These are phyloP conservation scores for Scytalidium sp. DNA, from an alignment of 2,329 filamentous ascomycete genomes.

Conservation along the genomic window DNA sequence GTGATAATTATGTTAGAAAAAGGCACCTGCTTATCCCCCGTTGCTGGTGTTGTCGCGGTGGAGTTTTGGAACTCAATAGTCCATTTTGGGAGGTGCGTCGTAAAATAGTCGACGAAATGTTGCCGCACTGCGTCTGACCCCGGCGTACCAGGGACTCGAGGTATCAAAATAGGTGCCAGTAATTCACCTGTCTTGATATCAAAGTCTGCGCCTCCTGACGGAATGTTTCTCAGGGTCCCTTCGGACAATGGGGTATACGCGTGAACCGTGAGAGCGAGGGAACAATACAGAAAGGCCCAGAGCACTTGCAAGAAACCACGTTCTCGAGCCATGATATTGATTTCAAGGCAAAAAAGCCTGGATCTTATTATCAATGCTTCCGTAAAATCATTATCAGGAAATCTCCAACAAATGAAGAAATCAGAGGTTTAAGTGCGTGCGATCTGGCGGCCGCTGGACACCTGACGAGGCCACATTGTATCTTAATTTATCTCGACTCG, in stretches of 20 bases:
- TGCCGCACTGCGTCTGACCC: constrained; percentile 70
- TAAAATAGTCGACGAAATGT: constrained; percentile 85
- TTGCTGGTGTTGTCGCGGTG: constrained; percentile 77
- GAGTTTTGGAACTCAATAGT: constrained; percentile 82
- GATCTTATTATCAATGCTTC: neutral
- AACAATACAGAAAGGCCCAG: neutral
- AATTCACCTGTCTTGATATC: constrained; percentile 73
- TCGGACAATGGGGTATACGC: constrained; percentile 60
- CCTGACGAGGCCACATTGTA: neutral
- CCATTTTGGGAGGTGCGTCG: constrained; percentile 72
- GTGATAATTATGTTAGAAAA: constrained; percentile 86
- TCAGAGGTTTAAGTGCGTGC: neutral
- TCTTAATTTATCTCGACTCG: neutral
- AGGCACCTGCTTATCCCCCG: constrained; percentile 66
- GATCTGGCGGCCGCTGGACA: neutral
- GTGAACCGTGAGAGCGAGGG: constrained; percentile 3
- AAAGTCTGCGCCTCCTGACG: constrained; percentile 71
- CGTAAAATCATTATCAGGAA: neutral
- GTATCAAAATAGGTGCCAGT: constrained; percentile 80
- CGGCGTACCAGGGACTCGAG: constrained; percentile 83
- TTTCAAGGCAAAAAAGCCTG: neutral
- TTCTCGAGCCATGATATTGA: neutral
- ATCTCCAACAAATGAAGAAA: neutral
- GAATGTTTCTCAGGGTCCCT: constrained; percentile 67
- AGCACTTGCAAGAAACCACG: neutral